phyloP scores from a whole-genome alignment of 306 rosid species.

The Vachellia collinsii region DNA sequence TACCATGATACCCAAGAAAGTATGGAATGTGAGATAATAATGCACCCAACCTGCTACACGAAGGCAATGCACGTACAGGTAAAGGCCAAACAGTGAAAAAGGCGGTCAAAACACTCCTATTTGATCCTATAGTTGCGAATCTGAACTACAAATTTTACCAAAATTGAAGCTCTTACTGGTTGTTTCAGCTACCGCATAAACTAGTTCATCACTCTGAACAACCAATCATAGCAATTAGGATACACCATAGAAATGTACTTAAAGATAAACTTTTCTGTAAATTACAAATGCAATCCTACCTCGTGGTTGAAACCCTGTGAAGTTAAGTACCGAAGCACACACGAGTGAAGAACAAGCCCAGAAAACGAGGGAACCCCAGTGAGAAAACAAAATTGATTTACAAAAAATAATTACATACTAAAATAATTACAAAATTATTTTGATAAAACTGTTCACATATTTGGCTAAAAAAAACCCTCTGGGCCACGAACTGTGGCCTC shows the following conservation, averaged over 20 bases:
- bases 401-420: no score
- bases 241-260: background rate
- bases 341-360: conserved; percentile 9
- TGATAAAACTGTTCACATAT: no score
- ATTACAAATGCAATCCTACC: conserved; percentile 33
- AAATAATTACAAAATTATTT: no score
- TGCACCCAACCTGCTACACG: background rate
- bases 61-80: conserved; percentile 15
- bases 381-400: background rate
- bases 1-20: background rate
- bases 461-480: background rate
- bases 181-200: background rate
- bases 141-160: background rate
- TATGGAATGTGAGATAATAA: background rate
- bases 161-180: conserved; percentile 1
- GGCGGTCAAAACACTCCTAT: conserved; percentile 13
- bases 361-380: conserved; percentile 25
- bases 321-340: conserved; percentile 35
- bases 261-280: background rate
- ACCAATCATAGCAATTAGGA: background rate
- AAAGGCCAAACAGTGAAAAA: conserved; percentile 29
- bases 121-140: conserved; percentile 10
- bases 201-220: conserved; percentile 11
- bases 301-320: conserved; percentile 31
- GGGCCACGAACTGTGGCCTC: background rate